Conservation (phyloP, 306 rosid genomes). For the Prunus kanzakura region DNA sequence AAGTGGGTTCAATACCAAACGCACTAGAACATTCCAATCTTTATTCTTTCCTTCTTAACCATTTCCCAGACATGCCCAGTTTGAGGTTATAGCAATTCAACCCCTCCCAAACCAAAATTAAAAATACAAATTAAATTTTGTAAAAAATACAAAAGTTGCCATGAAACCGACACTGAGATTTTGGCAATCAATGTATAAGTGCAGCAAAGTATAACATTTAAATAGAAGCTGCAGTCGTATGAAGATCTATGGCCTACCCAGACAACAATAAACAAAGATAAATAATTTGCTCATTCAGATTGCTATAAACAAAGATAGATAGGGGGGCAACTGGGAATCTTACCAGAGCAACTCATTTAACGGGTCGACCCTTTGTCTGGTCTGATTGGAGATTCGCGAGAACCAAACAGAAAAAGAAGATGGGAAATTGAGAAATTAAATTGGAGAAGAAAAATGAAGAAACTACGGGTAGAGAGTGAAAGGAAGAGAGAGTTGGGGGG, state of each 20-base stretch:
- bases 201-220: not conserved
- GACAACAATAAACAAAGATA: not conserved
- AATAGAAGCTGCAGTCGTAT: conserved; percentile 6
- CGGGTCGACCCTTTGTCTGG: conserved; percentile 8
- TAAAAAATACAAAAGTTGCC: not conserved
- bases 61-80: conserved; percentile 13
- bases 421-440: not conserved
- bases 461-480: not conserved
- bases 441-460: not conserved
- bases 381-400: conserved; percentile 17
- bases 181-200: not conserved
- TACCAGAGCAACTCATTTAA: not conserved
- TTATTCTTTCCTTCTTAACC: not conserved
- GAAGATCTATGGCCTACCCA: conserved; percentile 44
- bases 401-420: conserved; percentile 14
- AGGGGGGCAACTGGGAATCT: conserved; percentile 15
- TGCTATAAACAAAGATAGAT: conserved; percentile 6
- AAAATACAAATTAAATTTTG: not conserved
- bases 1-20: not conserved
- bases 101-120: conserved; percentile 3
- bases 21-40: not conserved
- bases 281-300: conserved; percentile 1
- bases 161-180: not conserved
- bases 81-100: not conserved
- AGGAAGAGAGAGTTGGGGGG: conserved; percentile 1